Conservation (phyloP, 2,329 filamentous ascomycete genomes). For the Fusarium succisae region DNA sequence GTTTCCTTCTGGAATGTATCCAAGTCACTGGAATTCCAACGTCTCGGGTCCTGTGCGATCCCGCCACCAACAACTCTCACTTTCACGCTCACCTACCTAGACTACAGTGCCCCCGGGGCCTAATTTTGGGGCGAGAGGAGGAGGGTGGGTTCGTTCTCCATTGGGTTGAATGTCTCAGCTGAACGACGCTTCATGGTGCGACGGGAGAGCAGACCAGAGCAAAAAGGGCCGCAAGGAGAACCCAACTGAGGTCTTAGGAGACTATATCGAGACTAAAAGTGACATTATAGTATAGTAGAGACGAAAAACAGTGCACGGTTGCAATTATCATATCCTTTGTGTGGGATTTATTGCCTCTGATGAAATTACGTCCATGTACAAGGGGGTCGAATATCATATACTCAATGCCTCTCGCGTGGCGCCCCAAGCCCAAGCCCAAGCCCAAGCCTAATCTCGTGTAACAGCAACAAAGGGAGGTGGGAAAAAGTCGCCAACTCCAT, state of each 20-base stretch:
- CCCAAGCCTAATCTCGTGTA: constrained; percentile 6
- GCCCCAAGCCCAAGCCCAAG: background rate
- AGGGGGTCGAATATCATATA: constrained; percentile 15
- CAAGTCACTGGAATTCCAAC: constrained; percentile 31
- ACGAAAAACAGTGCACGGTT: constrained; percentile 11
- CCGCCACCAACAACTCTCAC: background rate
- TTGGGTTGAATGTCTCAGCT: background rate
- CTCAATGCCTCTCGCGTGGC: constrained; percentile 14
- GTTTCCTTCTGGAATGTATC: constrained; percentile 32
- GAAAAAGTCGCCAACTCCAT: background rate
- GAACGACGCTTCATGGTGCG: constrained; percentile 3
- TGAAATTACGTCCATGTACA: constrained; percentile 20
- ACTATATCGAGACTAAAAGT: background rate
- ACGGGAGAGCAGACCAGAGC: background rate
- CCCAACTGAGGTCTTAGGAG: background rate
- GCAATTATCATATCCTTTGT: constrained; percentile 11
- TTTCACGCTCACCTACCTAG: background rate
- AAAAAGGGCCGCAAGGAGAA: constrained; percentile 8
- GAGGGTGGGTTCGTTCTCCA: background rate
- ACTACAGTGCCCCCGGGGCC: background rate
- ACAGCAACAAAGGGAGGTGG: constrained; percentile 10
- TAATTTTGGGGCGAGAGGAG: background rate
- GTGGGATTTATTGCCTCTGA: constrained; percentile 17
- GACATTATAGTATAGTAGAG: background rate
- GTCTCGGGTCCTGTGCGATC: background rate